Base-by-base conservation (phyloP, 306 rosid genomes). In the Adenanthera pavonina region DNA sequence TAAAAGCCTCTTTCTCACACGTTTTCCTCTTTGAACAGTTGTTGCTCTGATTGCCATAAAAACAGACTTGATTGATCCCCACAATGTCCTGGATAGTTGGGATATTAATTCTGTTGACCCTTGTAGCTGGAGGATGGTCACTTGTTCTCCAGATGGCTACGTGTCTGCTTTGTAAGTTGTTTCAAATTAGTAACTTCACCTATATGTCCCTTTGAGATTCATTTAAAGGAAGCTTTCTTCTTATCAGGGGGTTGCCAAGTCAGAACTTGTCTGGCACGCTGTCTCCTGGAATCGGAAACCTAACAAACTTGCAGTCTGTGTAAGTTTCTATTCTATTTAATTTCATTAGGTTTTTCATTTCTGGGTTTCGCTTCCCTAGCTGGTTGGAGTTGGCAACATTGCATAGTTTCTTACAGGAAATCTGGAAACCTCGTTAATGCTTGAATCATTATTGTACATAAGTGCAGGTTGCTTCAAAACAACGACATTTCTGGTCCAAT, bases 91-190 rank as follows among this genome's bases (percentile, higher is more conserved):
- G 90, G 99, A 96, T 85, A 89, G 76, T 85, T 96, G 99, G 99
- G 99, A 96, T 88, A 85, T 80, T 19, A 92, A 83, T 83, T 96
- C 98, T 70, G 99, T 96, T 52, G 99, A 96, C 91, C 99, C 99
- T 59, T 96, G 99, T 86, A 92, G 99, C 84, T 96, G 99, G 99
- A 92, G 99, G 86, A 96, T 96, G 99, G 92, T 96, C 60, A 93
- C 98, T 51, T 96, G 99, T 84, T 78, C 91, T 53, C 0, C 87
- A n/a, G 99, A 96, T 86, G 97, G 97, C 78, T 93, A 70, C 19
- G 99, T 96, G 73, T 92, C 94, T 80, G 94, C 89, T 85, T 85
- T 96, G 99, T 96, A 86, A 90, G 94, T 90, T 78, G 62, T 82
- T 70, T 44, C 48, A 64, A 57, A 73, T 56, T 11, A 64, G 75